phyloP scores from a whole-genome alignment of 129 eudicot genomes.

The Silybum marianum region DNA sequence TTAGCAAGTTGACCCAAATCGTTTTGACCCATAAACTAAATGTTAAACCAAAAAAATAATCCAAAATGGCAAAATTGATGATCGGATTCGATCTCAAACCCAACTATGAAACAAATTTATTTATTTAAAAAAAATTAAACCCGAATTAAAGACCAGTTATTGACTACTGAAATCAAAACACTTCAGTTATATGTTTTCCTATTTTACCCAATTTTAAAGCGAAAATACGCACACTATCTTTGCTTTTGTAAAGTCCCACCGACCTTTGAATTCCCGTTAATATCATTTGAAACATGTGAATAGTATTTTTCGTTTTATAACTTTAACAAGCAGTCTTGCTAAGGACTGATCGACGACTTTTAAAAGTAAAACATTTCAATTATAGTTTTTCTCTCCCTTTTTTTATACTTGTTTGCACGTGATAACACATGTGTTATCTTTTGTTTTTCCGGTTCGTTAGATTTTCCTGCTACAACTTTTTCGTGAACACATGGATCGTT shows the following conservation, averaged over 20 bases:
- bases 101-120: too few species aligned
- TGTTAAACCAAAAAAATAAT: too few species aligned
- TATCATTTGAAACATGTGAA: background rate
- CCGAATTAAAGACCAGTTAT: background rate
- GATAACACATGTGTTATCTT: background rate
- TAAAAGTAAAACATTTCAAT: background rate
- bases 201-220: background rate
- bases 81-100: too few species aligned
- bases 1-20: too few species aligned
- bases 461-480: background rate
- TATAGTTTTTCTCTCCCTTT: background rate
- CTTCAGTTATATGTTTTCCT: background rate
- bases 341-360: background rate
- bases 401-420: background rate
- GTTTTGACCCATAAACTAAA: too few species aligned
- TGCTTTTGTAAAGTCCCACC: background rate
- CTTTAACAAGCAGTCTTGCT: background rate
- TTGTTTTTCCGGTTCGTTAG: background rate
- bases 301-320: background rate
- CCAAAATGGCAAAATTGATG: too few species aligned
- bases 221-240: background rate
- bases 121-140: too few species aligned
- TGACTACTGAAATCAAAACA: background rate
- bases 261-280: background rate
- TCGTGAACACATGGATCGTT: background rate